Base-by-base conservation (phyloP, 148 eudicot genomes). In the Selenicereus undatus region DNA sequence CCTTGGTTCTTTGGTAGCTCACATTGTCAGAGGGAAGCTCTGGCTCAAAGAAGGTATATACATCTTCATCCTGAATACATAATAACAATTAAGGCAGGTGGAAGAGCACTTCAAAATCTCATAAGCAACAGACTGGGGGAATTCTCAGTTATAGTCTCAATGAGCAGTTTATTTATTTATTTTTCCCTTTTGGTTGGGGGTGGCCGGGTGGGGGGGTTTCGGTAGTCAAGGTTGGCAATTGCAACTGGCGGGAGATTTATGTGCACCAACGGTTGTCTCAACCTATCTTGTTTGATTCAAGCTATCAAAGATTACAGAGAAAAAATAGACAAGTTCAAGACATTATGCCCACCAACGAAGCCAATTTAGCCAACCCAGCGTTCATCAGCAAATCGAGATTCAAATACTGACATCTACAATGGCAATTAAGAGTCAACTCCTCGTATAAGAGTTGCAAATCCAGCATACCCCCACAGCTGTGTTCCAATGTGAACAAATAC, bases 11-110 rank as follows among this genome's bases (percentile, higher is more conserved):
- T 36, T 91, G 83, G 74, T 82, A 83, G 58, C 89, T 89, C 74
- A 82, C 82, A 51, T 84, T 73, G 77, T 92, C 94, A 13, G 85
- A 81, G 5, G 99, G 97, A 82, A 96, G 94, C 85, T 96, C 99
- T 35, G 99, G 99, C 86, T 96, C 99, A 45, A 96, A 96, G 89
- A 96, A 96, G 54, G 97, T 91, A 86, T 88, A 96, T 10, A 96
- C 90, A 73, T 96, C 99, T 83, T 96, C 99, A 24, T 96, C 99
- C 99, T 96, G 77, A 76, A 73, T 72, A 51, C 36, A 62, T 30
- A 69, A 30, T 45, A 6, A 48, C 52, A 20, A 20, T 78, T 18
- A 58, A 64, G 39, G 60, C 27, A 32, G 18, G 26, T 39, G 5
- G 45, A 35, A 42, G 17, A 26, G 27, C 54, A 52, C 50, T 29